These are phyloP conservation scores for Solanum chiquidenum DNA, from an alignment of 257 asterid species.

Conservation along the genomic window DNA sequence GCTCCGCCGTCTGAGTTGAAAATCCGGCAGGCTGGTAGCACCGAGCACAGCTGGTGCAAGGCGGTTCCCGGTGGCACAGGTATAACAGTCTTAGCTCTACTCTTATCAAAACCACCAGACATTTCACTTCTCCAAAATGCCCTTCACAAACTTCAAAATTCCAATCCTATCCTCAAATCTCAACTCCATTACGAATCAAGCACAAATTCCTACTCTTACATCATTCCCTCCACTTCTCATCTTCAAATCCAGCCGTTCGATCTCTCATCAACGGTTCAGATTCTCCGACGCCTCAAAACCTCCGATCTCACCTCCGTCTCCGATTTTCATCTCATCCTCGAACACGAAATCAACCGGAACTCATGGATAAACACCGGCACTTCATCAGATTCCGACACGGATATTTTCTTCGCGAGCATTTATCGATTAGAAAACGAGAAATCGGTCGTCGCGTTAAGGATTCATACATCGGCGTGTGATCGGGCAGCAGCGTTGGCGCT, in stretches of 20 bases:
- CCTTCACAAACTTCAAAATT: conserved; percentile 47
- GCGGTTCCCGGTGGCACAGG: conserved; percentile 94
- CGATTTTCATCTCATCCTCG: conserved; percentile 56
- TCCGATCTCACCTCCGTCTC: conserved; percentile 12
- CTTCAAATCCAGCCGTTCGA: conserved; percentile 53
- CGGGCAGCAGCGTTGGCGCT: conserved; percentile 54
- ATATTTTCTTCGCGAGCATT: conserved; percentile 51
- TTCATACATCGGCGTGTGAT: conserved; percentile 80
- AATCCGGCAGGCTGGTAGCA: conserved; percentile 51
- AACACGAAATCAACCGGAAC: conserved; percentile 58
- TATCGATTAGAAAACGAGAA: conserved; percentile 24
- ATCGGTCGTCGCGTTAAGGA: conserved; percentile 48
- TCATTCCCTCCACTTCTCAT: conserved; percentile 31
- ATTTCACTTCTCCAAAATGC: conserved; percentile 34
- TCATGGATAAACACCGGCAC: conserved; percentile 39
- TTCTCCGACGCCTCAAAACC: conserved; percentile 23
- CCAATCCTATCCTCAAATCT: conserved; percentile 82
- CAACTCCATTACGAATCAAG: conserved; percentile 35
- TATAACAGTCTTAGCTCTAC: conserved; percentile 58
- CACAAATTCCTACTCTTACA: conserved; percentile 42
- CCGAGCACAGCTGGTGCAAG: conserved; percentile 92
- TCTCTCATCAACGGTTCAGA: conserved; percentile 42
- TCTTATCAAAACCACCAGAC: conserved; percentile 42
- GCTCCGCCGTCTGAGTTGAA: conserved; percentile 3
- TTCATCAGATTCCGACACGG: conserved; percentile 9